Evolutionary conservation across 306 rosid genomes (phyloP).

Genomic region (Adenanthera pavonina): DNA sequence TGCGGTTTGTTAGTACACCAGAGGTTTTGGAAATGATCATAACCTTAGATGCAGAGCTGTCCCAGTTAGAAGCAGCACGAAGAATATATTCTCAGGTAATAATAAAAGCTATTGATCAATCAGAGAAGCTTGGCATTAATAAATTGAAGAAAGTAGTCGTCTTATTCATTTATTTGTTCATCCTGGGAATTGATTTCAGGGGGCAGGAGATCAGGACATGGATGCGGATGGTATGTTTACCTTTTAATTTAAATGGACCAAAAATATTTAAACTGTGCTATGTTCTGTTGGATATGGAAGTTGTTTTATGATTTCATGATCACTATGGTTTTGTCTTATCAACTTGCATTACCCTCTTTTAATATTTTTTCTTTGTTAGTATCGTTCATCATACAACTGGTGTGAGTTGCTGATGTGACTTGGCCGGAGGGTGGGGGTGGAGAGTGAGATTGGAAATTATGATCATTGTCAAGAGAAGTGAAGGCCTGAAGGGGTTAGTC

Average conservation of each 20-base stretch:
- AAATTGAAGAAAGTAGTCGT: not conserved
- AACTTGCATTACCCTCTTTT: not conserved
- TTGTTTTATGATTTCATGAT: not conserved
- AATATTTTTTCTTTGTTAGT: slow-evolving; percentile 47
- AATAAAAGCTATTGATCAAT: slow-evolving; percentile 6
- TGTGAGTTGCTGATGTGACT: slow-evolving; percentile 1
- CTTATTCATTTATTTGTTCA: slow-evolving; percentile 32
- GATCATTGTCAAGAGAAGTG: not conserved
- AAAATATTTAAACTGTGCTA: not conserved
- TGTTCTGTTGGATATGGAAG: slow-evolving; percentile 2
- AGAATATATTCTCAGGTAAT: slow-evolving; percentile 83
- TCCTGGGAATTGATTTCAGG: slow-evolving; percentile 57
- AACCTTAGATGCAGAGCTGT: slow-evolving; percentile 82
- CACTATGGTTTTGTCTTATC: slow-evolving; percentile 7
- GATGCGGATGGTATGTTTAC: slow-evolving; percentile 66
- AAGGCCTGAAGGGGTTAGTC: not conserved
- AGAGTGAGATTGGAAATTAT: not conserved
- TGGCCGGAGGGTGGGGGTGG: not conserved
- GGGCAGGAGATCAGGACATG: slow-evolving; percentile 65
- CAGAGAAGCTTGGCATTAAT: slow-evolving; percentile 26
- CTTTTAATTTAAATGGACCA: slow-evolving; percentile 5
- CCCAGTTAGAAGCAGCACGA: slow-evolving; percentile 84
- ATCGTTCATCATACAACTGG: not conserved
- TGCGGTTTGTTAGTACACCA: slow-evolving; percentile 83
- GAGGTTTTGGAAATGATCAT: slow-evolving; percentile 85